Percentiles rank a stretch among this genome's conserved stretches.
Evolutionary conservation across 352 stramenopile species (phyloP).

Genomic region (Blastocystis sp.): DNA sequence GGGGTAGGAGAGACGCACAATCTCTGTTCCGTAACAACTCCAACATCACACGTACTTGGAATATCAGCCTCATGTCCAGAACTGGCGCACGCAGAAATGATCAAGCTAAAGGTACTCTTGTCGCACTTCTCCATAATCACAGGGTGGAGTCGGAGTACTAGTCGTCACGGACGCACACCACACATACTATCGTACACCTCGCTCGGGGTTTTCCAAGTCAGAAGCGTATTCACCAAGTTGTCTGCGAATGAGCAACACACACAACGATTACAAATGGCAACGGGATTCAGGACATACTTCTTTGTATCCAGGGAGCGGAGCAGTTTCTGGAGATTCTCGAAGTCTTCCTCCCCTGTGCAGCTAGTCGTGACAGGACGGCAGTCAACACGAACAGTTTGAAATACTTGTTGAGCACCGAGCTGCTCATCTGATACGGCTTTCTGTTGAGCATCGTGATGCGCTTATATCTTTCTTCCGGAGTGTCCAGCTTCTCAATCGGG

Average conservation of each 20-base stretch:
- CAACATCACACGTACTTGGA: background rate
- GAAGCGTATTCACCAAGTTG: slow-evolving; percentile 13
- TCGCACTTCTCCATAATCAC: background rate
- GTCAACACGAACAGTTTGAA: slow-evolving; percentile 7
- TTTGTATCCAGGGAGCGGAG: slow-evolving; percentile 1
- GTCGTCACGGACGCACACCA: background rate
- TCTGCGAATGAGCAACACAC: background rate
- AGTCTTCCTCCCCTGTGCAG: slow-evolving; percentile 42
- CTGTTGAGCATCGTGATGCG: slow-evolving; percentile 5
- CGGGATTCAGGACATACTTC: background rate
- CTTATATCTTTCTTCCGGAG: slow-evolving; percentile 22
- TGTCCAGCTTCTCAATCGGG: slow-evolving; percentile 27
- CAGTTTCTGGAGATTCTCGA: slow-evolving; percentile 45
- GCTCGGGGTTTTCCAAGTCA: background rate
- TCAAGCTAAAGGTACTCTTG: background rate
- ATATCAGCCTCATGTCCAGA: background rate
- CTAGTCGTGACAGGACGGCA: background rate
- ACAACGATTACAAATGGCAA: background rate
- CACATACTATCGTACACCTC: background rate
- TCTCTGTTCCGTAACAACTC: background rate
- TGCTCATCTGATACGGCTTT: slow-evolving; percentile 49
- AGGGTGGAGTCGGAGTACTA: slow-evolving; percentile 2
- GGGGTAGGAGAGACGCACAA: background rate
- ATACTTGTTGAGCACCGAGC: slow-evolving; percentile 56
- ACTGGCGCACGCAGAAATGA: background rate